Conservation (phyloP, 176 grass and related monocot species). For the Oryza rufipogon region DNA sequence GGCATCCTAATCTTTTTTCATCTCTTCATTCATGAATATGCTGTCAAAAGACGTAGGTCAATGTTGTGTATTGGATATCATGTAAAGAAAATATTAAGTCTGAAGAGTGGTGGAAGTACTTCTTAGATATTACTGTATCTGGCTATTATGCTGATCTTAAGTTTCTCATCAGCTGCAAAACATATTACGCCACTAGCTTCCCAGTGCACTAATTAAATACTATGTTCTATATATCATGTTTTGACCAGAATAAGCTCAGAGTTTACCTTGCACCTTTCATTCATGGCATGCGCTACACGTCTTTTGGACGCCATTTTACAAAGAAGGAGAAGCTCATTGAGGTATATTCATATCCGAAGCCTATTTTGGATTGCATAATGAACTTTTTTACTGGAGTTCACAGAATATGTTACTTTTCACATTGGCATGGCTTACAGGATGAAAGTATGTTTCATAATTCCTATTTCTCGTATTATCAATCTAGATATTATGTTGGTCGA, state of each 20-base stretch:
- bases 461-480: neutral
- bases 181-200: neutral
- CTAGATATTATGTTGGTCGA: neutral
- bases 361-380: slow-evolving; percentile 5
- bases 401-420: neutral
- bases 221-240: slow-evolving; percentile 1
- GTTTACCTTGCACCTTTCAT: slow-evolving; percentile 81
- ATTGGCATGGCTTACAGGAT: neutral
- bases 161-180: neutral
- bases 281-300: slow-evolving; percentile 82
- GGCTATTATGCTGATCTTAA: neutral
- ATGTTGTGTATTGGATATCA: neutral
- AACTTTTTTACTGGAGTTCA: neutral
- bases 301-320: slow-evolving; percentile 85
- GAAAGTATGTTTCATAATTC: neutral
- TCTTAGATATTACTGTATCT: neutral
- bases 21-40: neutral
- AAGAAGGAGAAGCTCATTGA: slow-evolving; percentile 74
- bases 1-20: neutral
- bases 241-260: slow-evolving; percentile 59
- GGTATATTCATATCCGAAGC: slow-evolving; percentile 37
- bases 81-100: neutral
- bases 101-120: neutral
- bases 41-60: neutral
- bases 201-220: neutral